Base-by-base conservation (phyloP, 768 basidiomycete species). In the Tephrocybe sp. region DNA sequence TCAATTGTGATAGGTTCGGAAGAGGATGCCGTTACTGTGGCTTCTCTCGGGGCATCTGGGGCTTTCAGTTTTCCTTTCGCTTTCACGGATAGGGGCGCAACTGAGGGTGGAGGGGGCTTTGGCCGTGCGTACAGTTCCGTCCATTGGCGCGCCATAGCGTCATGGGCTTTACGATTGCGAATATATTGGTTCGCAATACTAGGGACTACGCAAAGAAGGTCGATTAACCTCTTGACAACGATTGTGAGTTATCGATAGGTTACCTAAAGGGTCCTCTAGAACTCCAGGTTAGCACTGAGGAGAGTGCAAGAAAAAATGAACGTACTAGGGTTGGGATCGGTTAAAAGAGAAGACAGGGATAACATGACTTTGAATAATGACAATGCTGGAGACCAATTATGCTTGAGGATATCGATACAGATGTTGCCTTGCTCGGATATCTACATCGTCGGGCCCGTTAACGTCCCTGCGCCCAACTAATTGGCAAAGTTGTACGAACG, bases 331-430 rank as follows among this genome's bases (percentile, higher is more conserved):
- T 98, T 98, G 0, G 94, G 94, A 58, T 97, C 94, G 9, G 92
- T 94, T 42, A 98, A 75, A 9, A 98, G 80, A 0, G 92, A 95
- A 0, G 92, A 95, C 4, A 98, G 78, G 22, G 92, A 95, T 16
- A 98, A 81, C 68, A 98, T 86, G 61, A 96, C 89, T 73, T 98
- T 97, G 77, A 90, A 94, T 40, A 98, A 74, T 2, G 92, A 95
- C 18, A 98, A 69, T 2, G 94, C 94, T 6, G 94, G 94, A 1
- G 91, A 94, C 94, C 94, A 98, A 60, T 91, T 89, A 61, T 84
- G 79, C 71, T 98, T 97, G 51, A 98, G 79, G 43, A 96, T 92
- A 69, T 97, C 89, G 57, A 93, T 89, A 61, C 89, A 92, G 45
- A 92, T 86, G 56, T 76, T 78, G 35, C 88, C 89, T 44, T 79